Evolutionary conservation across 2,329 filamentous ascomycete species (phyloP), one percentile per base, ranked within the genome.

Genomic region (Arthroderma sp.): DNA sequence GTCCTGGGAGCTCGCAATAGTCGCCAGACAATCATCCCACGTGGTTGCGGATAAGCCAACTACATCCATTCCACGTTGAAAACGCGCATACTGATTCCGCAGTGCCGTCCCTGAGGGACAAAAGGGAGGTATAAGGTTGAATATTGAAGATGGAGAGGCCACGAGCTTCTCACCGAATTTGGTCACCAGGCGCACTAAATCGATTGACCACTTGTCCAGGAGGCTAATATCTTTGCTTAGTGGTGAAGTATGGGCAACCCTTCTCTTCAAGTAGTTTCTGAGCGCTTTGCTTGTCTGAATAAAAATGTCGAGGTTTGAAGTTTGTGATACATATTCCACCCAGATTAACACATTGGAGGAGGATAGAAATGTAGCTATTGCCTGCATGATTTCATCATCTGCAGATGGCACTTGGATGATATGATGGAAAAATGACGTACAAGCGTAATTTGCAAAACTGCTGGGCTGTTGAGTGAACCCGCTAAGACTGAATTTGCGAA

Each of bases 301-400:
- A 22, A 22, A 22, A 3, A 22, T 22, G 15, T 22, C 15, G 15
- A 22, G 15, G 15, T 22, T 22, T 22, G 15, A 22, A 22, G 15
- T 22, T 22, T 22, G 15, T 22, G 15, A 22, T 22, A 59, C 46
- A 28, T 55, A 29, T 28, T 66, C 63, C 36, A 66, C 59, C 63
- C 62, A 66, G 7, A 56, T 54, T 10, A 65, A 52, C 3, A 64
- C n/a, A 53, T 53, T 6, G 63, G 41, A 46, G 65, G 64, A n/a
- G 46, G 42, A 11, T 50, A 50, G 5, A 62, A 44, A 37, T 22
- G 15, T 22, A 22, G 15, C 15, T 22, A 58, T 50, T 4, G 48
- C 36, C 8, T 62, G 50, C 1, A 55, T 40, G 2, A 45, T 53
- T 8, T 45, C 30, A 9, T 50, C 53, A 2, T 43, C 29, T 2